Base-by-base conservation (phyloP, 129 eudicot species). In the Lactuca sativa region DNA sequence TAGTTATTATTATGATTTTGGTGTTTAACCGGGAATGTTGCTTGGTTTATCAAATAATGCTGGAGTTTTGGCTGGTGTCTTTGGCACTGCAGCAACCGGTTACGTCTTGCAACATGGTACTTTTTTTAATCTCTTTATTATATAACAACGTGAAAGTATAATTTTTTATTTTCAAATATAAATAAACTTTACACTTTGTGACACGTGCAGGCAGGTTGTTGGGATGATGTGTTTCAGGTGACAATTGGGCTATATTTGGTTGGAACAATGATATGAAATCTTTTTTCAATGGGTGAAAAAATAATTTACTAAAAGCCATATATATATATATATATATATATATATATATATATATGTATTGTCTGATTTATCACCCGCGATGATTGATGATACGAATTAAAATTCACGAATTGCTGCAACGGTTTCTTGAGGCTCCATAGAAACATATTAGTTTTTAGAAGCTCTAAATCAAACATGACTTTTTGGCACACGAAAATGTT, bases 71-170 rank as follows among this genome's bases (percentile, higher is more conserved):
- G 97, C 97, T 47, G 97, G 97, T 70, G 97, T 91, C 21, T 74
- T 91, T 51, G 97, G 97, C 55, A 91, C 97, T n/a, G 96, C 96
- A 62, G 96, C 97, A 48, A 91, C 97, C 18, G 97, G 97, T 78
- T 88, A 91, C 75, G 88, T 91, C 65, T 86, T 91, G 83, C 97
- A 91, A 82, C 97, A 91, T 37, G 97, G 97, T 91, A 82, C 66
- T n/a, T n/a, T n/a, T n/a, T n/a, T n/a, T n/a, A n/a, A n/a, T n/a
- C n/a, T n/a, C n/a, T n/a, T n/a, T n/a, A n/a, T n/a, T n/a, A n/a
- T n/a, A n/a, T 41, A 6, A 41, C 11, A 41, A 41, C 14, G 2
- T 16, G 62, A 18, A 40, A 40, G 4, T 15, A n/a, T n/a, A n/a
- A n/a, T n/a, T n/a, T n/a, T n/a, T n/a, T n/a, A n/a, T n/a, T n/a